Evolutionary conservation across 2,329 filamentous ascomycete species (phyloP).

Genomic region (Paramyrothecium sp.): DNA sequence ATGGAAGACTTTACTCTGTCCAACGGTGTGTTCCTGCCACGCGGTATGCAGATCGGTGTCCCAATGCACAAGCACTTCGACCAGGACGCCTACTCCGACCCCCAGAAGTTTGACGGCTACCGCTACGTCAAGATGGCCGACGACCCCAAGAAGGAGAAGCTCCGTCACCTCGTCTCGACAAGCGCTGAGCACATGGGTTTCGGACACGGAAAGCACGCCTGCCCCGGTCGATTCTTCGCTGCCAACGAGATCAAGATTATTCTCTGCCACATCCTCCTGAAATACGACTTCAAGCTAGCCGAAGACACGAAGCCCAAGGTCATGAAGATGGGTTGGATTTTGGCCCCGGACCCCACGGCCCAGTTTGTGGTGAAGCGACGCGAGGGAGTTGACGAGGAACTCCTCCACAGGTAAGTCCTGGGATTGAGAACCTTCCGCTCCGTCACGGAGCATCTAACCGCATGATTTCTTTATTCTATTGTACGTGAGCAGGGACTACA

Average conservation of each 20-base stretch:
- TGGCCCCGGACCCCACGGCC: neutral
- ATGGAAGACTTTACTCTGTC: neutral
- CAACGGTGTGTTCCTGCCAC: neutral
- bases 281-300: constrained; percentile 45
- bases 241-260: constrained; percentile 50
- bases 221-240: constrained; percentile 52
- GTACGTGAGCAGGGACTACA: too few species aligned
- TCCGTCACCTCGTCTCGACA: constrained; percentile 46
- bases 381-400: neutral
- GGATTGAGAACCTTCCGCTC: too few species aligned
- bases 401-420: neutral
- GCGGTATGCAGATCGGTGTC: constrained; percentile 2
- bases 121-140: constrained; percentile 41
- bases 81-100: constrained; percentile 16
- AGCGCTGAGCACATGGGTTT: constrained; percentile 46
- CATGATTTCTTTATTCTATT: too few species aligned
- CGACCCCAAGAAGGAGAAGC: constrained; percentile 24
- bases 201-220: constrained; percentile 52
- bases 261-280: constrained; percentile 43
- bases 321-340: neutral
- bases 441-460: too few species aligned
- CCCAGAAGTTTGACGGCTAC: constrained; percentile 42
- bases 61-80: neutral
- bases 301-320: neutral
- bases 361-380: neutral